Evolutionary conservation across 371 early-diverging fungal genomes (phyloP).

Genomic region (Actinomucor elegans): DNA sequence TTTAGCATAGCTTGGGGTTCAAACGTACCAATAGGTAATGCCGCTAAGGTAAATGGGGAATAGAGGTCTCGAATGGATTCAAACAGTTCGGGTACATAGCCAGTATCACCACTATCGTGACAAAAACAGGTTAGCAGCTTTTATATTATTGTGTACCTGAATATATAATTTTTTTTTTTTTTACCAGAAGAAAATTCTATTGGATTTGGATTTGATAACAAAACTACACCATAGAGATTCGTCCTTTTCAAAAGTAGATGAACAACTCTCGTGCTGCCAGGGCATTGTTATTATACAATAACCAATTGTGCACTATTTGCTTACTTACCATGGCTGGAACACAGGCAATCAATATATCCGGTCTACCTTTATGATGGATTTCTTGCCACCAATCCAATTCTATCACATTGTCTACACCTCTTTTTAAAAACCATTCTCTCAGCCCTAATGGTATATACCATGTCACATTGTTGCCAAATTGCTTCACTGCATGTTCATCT

Average conservation of each 20-base stretch:
- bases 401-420: slow-evolving; percentile 56
- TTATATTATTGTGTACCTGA: too few relatives aligned
- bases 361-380: slow-evolving; percentile 39
- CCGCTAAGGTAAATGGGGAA: slow-evolving; percentile 56
- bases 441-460: slow-evolving; percentile 68
- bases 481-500: slow-evolving; percentile 49
- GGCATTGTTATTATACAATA: too few relatives aligned
- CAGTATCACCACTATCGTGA: slow-evolving; percentile 55
- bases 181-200: slow-evolving; percentile 59
- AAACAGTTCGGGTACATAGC: slow-evolving; percentile 59
- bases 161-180: not conserved
- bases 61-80: slow-evolving; percentile 52
- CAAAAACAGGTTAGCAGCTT: too few relatives aligned
- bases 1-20: slow-evolving; percentile 48
- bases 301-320: not conserved
- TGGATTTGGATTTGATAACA: slow-evolving; percentile 42
- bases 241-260: slow-evolving; percentile 48
- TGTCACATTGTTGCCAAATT: slow-evolving; percentile 53
- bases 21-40: slow-evolving; percentile 60
- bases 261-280: slow-evolving; percentile 60
- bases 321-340: slow-evolving; percentile 51
- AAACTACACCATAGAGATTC: slow-evolving; percentile 61
- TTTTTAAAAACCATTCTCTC: slow-evolving; percentile 50
- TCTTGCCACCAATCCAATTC: slow-evolving; percentile 74
- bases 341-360: slow-evolving; percentile 50